These are phyloP conservation scores for Vicia faba DNA, from an alignment of 306 rosid genomes.

Conservation along the genomic window DNA sequence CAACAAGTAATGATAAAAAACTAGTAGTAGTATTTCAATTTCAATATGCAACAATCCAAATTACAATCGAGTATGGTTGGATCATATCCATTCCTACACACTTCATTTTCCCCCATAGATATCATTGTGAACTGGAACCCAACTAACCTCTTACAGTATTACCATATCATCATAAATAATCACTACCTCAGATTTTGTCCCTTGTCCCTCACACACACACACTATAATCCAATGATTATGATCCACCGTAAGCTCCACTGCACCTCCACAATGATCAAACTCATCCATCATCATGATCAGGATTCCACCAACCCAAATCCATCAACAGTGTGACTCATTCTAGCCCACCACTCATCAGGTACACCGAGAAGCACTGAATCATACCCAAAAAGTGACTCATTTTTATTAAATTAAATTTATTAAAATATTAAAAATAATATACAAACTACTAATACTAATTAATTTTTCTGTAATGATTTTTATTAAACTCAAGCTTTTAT, in stretches of 20 bases:
- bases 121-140: conserved; percentile 44
- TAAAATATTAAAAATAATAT: too few relatives aligned
- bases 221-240: conserved; percentile 31
- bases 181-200: conserved; percentile 20
- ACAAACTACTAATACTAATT: too few relatives aligned
- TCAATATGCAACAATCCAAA: conserved; percentile 53
- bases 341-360: conserved; percentile 12
- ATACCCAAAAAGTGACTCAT: not conserved
- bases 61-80: conserved; percentile 43
- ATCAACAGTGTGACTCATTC: not conserved
- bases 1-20: conserved; percentile 40
- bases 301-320: not conserved
- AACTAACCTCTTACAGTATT: conserved; percentile 12
- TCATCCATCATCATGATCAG: not conserved
- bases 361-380: conserved; percentile 28
- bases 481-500: not conserved
- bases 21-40: too few relatives aligned
- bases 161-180: conserved; percentile 42
- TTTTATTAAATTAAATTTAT: too few relatives aligned
- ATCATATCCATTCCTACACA: conserved; percentile 19
- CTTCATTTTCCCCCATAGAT: conserved; percentile 35
- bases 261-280: conserved; percentile 17
- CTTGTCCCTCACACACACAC: not conserved
- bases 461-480: too few relatives aligned
- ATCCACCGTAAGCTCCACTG: conserved; percentile 10